These are phyloP conservation scores for Narthecium ossifragum DNA, from an alignment of 106 monocot genomes.

Conservation along the genomic window DNA sequence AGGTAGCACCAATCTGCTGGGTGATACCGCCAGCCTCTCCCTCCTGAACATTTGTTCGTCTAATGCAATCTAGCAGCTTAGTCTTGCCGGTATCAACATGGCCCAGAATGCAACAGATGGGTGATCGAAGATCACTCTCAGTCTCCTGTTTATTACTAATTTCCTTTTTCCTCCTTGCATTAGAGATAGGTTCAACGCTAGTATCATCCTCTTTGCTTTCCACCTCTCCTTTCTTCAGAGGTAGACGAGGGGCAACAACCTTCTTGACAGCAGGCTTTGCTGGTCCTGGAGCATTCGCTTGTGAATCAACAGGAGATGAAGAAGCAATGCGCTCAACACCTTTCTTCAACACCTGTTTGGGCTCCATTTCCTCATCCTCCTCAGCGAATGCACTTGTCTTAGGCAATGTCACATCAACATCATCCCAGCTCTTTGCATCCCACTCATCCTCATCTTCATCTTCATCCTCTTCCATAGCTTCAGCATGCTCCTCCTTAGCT, in stretches of 20 bases:
- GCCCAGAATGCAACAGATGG: constrained; percentile 98
- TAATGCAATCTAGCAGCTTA: constrained; percentile 90
- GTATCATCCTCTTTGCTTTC: constrained; percentile 16
- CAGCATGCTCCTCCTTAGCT: constrained; percentile 16
- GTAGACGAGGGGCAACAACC: constrained; percentile 10
- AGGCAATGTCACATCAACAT: constrained; percentile 74
- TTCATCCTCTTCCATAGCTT: constrained; percentile 58
- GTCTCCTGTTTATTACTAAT: constrained; percentile 30
- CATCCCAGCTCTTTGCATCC: constrained; percentile 99
- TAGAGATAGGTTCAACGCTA: constrained; percentile 5
- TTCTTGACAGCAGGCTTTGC: constrained; percentile 41
- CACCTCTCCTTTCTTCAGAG: constrained; percentile 20
- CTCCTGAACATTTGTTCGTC: constrained; percentile 90
- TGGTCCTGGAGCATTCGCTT: constrained; percentile 11
- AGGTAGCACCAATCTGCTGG: constrained; percentile 97
- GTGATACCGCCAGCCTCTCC: constrained; percentile 99
- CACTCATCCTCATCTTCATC: constrained; percentile 67
- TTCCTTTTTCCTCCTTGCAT: constrained; percentile 23
- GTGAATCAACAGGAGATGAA: constrained; percentile 9
- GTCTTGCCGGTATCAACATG: constrained; percentile 99
- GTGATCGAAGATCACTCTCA: constrained; percentile 63
- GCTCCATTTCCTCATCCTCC: constrained; percentile 50
- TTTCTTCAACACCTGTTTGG: constrained; percentile 30
- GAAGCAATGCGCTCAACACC: background rate
- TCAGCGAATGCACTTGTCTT: constrained; percentile 59